Evolutionary conservation across 2,329 filamentous ascomycete genomes (phyloP).

Genomic region (Helotiales sp.): DNA sequence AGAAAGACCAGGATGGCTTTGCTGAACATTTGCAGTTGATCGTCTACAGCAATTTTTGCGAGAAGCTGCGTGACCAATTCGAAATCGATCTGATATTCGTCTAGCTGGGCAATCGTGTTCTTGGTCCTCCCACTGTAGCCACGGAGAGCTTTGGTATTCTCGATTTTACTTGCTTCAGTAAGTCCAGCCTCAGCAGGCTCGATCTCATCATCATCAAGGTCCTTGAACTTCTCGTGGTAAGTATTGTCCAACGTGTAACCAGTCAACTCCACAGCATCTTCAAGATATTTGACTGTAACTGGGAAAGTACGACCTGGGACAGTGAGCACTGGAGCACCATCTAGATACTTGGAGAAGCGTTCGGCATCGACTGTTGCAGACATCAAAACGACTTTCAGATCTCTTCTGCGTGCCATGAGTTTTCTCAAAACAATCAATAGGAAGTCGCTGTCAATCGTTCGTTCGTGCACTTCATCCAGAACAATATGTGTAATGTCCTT

Average conservation of each 20-base stretch:
- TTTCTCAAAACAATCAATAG: constrained; percentile 89
- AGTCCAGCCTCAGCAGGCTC: constrained; percentile 54
- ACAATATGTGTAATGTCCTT: constrained; percentile 91
- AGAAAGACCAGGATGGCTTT: constrained; percentile 94
- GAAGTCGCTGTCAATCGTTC: constrained; percentile 96
- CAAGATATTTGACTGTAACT: constrained; percentile 84
- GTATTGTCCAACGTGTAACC: constrained; percentile 67
- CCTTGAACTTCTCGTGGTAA: constrained; percentile 54
- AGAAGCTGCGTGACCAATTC: constrained; percentile 83
- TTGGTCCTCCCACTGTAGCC: constrained; percentile 79
- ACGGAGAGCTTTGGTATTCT: constrained; percentile 68
- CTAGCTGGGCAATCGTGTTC: constrained; percentile 74
- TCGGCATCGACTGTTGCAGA: constrained; percentile 95
- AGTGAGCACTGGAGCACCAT: constrained; percentile 82
- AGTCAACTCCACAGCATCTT: constrained; percentile 90
- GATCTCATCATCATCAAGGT: constrained; percentile 67
- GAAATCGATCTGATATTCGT: constrained; percentile 92
- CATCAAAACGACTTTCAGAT: constrained; percentile 94
- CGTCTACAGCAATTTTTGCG: constrained; percentile 72
- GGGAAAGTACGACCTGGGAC: constrained; percentile 95
- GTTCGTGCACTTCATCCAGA: constrained; percentile 97
- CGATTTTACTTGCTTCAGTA: constrained; percentile 50
- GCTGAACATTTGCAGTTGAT: constrained; percentile 72
- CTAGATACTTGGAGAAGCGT: constrained; percentile 86
- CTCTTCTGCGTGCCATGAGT: constrained; percentile 73